Evolutionary conservation across 768 basidiomycete species (phyloP).

Genomic region (Mycena chlorophos): DNA sequence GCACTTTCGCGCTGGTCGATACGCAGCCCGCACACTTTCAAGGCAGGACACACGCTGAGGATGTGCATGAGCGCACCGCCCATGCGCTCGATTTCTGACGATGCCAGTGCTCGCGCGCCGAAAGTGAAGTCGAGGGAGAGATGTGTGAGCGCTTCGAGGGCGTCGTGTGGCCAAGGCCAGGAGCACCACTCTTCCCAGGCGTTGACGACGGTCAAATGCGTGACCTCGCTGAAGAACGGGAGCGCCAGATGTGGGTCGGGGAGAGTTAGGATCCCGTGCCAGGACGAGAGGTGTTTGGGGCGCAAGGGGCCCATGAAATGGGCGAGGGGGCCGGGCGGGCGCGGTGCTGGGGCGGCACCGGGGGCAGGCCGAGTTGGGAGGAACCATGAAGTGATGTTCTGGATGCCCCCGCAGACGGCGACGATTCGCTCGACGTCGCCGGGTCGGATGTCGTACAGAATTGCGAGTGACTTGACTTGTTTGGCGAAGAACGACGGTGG

Average conservation of each 20-base stretch:
- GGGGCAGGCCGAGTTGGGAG: neutral
- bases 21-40: constrained; percentile 36
- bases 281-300: neutral
- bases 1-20: constrained; percentile 25
- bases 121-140: constrained; percentile 40
- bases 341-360: neutral
- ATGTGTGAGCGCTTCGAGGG: constrained; percentile 35
- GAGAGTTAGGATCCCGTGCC: neutral
- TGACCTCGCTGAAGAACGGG: neutral
- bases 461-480: constrained; percentile 15
- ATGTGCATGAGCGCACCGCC: constrained; percentile 25
- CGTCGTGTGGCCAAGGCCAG: constrained; percentile 32
- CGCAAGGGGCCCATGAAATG: neutral
- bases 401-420: constrained; percentile 9
- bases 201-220: constrained; percentile 33
- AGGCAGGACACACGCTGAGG: constrained; percentile 22
- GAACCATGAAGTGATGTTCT: constrained; percentile 20
- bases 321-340: neutral
- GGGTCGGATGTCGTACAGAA: constrained; percentile 16
- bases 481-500: constrained; percentile 12
- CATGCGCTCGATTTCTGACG: constrained; percentile 22
- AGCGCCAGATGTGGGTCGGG: neutral
- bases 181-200: constrained; percentile 45
- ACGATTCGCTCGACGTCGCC: constrained; percentile 15
- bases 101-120: constrained; percentile 27